phyloP scores from a whole-genome alignment of 129 eudicot genomes.

The Artemisia argyi region DNA sequence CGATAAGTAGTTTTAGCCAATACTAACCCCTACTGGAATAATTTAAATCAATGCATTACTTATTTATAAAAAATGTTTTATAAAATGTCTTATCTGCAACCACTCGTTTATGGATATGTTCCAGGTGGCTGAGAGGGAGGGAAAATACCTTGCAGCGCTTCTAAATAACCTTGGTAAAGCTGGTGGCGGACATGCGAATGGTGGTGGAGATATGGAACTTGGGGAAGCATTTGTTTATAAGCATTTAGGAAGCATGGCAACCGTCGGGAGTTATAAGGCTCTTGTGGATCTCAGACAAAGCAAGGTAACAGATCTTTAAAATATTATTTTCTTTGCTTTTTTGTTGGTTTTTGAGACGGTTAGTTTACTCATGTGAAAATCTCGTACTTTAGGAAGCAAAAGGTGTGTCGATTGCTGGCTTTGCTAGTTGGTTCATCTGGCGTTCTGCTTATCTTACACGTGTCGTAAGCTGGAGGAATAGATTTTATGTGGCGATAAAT shows the following conservation, averaged over 20 bases:
- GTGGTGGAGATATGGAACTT: conserved; percentile 51
- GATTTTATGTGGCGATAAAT: conserved; percentile 85
- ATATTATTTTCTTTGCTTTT: neutral
- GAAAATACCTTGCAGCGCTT: conserved; percentile 65
- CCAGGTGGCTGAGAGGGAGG: conserved; percentile 97
- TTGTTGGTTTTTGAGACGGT: neutral
- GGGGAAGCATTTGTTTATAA: conserved; percentile 74
- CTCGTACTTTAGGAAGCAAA: conserved; percentile 57
- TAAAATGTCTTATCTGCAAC: neutral
- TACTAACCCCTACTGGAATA: too few relatives aligned
- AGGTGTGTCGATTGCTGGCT: conserved; percentile 91
- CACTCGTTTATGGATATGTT: conserved; percentile 1
- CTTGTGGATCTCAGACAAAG: conserved; percentile 96
- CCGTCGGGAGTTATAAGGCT: conserved; percentile 92
- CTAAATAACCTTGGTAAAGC: conserved; percentile 76
- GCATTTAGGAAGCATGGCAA: conserved; percentile 98
- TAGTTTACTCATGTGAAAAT: neutral
- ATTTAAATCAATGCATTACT: too few relatives aligned
- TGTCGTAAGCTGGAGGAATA: conserved; percentile 96
- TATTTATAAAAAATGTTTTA: too few relatives aligned
- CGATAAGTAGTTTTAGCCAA: too few relatives aligned
- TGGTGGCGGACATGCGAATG: conserved; percentile 74
- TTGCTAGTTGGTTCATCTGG: conserved; percentile 87
- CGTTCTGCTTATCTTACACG: conserved; percentile 98
- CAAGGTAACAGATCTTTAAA: conserved; percentile 53